Conservation (phyloP, 106 monocot species). For the Dendrobium officinale region DNA sequence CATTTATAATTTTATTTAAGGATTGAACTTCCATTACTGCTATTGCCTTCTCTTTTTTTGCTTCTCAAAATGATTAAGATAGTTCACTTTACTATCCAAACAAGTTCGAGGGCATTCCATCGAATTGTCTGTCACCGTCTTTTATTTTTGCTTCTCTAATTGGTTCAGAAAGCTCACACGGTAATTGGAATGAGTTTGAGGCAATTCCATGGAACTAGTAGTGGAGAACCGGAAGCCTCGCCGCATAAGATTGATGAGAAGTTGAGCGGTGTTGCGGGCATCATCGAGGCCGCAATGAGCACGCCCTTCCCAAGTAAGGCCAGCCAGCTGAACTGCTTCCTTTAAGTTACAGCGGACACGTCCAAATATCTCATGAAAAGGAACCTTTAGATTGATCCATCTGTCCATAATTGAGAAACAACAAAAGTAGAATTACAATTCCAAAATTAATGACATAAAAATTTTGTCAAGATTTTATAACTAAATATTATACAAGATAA, state of each 20-base stretch:
- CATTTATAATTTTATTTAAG: too few species aligned
- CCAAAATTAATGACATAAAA: background rate
- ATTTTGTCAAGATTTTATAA: background rate
- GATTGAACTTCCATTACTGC: too few species aligned
- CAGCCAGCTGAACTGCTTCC: conserved; percentile 70
- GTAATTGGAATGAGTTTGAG: conserved; percentile 3
- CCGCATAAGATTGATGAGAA: conserved; percentile 38
- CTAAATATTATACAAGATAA: background rate
- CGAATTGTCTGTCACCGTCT: too few species aligned
- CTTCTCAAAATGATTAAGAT: too few species aligned
- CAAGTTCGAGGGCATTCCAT: too few species aligned
- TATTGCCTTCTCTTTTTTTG: too few species aligned
- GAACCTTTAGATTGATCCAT: conserved; percentile 89
- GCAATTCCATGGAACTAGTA: conserved; percentile 41
- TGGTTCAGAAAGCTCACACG: background rate
- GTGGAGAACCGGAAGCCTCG: conserved; percentile 59
- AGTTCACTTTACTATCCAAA: background rate
- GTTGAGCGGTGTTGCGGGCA: conserved; percentile 55
- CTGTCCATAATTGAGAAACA: conserved; percentile 17
- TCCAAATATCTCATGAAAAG: conserved; percentile 58
- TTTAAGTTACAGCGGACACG: conserved; percentile 59
- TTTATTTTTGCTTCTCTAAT: too few species aligned
- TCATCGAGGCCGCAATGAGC: conserved; percentile 60
- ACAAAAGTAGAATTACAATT: background rate
- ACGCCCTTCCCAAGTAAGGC: conserved; percentile 49